These are phyloP conservation scores for Tuber indicum DNA, from an alignment of 495 filamentous ascomycete species.

Conservation along the genomic window DNA sequence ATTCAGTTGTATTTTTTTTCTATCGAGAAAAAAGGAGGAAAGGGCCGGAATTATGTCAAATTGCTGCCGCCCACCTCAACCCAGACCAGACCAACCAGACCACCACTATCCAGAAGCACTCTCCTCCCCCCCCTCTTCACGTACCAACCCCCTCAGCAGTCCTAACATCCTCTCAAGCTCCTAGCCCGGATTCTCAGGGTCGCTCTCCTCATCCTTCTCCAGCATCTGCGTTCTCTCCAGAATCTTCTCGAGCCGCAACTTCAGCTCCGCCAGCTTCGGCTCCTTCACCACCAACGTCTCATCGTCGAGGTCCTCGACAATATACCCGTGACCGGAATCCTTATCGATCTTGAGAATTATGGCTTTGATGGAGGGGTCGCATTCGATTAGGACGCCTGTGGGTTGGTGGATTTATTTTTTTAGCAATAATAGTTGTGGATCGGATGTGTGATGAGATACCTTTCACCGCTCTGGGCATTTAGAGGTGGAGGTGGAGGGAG, in stretches of 20 bases:
- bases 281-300: constrained; percentile 49
- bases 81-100: neutral
- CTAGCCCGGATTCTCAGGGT: constrained; percentile 32
- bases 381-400: constrained; percentile 30
- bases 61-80: neutral
- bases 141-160: neutral
- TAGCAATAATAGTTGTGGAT: neutral
- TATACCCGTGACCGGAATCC: constrained; percentile 58
- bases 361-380: constrained; percentile 61
- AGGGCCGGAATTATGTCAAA: neutral
- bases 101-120: neutral
- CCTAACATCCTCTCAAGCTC: constrained; percentile 3
- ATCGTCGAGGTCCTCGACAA: constrained; percentile 54
- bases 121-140: neutral
- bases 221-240: constrained; percentile 50
- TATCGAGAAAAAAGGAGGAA: neutral
- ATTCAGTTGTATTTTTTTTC: constrained; percentile 4
- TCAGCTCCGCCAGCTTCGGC: constrained; percentile 56
- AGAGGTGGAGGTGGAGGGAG: no score
- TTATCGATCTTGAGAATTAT: constrained; percentile 68
- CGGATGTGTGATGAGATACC: neutral
- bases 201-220: constrained; percentile 54
- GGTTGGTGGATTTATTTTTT: neutral
- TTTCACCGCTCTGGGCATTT: constrained; percentile 34
- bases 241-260: constrained; percentile 57